phyloP scores from a whole-genome alignment of 805 yeast species.

The Pichia heedii region DNA sequence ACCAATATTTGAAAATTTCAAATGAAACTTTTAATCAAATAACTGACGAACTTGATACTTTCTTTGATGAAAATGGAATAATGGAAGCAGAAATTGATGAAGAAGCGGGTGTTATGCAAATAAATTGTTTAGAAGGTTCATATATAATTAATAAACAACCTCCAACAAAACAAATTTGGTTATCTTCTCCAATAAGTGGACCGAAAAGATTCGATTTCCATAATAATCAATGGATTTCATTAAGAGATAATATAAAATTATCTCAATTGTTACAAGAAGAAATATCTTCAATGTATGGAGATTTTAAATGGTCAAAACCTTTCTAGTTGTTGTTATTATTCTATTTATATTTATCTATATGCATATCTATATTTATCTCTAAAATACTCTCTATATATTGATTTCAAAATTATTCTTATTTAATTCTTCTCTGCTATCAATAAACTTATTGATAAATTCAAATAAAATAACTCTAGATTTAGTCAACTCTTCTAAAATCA shows the following conservation, averaged over 20 bases:
- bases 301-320: conserved; percentile 14
- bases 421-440: neutral
- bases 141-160: conserved; percentile 96
- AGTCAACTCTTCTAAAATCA: conserved; percentile 9
- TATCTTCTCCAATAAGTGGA: conserved; percentile 87
- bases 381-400: neutral
- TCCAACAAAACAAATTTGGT: conserved; percentile 95
- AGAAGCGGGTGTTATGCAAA: conserved; percentile 71
- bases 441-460: conserved; percentile 2
- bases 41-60: conserved; percentile 54
- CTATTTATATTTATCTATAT: neutral
- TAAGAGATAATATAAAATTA: conserved; percentile 51
- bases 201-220: conserved; percentile 79
- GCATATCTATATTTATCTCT: neutral
- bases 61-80: conserved; percentile 43
- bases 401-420: neutral
- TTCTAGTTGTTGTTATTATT: conserved; percentile 4
- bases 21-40: conserved; percentile 63
- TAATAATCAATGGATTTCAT: conserved; percentile 67
- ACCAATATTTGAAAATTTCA: conserved; percentile 55
- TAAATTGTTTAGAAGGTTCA: conserved; percentile 66
- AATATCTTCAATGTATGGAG: conserved; percentile 26
- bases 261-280: conserved; percentile 44
- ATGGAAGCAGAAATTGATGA: conserved; percentile 63
- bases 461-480: conserved; percentile 10